These are phyloP conservation scores for Monotropa hypopitys DNA, from an alignment of 179 eudicot genomes.

Conservation along the genomic window DNA sequence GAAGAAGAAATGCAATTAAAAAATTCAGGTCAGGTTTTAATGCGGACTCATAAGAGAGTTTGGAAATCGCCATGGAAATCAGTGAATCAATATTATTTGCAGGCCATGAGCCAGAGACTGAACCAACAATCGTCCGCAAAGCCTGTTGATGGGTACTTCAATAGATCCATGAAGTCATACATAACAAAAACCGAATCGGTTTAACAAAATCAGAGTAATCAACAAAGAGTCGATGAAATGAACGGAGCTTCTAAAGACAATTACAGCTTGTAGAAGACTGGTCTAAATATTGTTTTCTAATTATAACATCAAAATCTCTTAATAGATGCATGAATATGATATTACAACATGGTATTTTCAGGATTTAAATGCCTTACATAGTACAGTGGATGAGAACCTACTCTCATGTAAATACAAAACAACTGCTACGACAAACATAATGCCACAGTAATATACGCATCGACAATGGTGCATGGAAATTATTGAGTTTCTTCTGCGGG, in stretches of 20 bases:
- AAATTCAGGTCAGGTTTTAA: neutral
- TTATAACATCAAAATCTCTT: neutral
- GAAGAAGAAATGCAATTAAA: constrained; percentile 5
- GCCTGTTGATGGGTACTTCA: neutral
- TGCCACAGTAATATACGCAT: neutral
- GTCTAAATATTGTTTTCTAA: neutral
- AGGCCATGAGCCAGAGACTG: constrained; percentile 1
- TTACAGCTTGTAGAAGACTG: neutral
- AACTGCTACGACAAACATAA: neutral
- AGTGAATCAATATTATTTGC: neutral
- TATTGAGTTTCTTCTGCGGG: constrained; percentile 23
- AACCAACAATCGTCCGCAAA: neutral
- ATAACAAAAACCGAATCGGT: neutral
- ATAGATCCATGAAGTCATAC: neutral
- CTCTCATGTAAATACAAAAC: neutral
- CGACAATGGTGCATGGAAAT: neutral
- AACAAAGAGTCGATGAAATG: neutral
- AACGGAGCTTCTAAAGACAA: neutral
- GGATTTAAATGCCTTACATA: neutral
- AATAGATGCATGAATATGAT: neutral
- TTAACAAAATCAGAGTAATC: neutral
- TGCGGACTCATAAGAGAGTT: neutral
- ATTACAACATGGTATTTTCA: neutral
- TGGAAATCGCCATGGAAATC: neutral
- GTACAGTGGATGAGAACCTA: neutral